Base-by-base conservation (phyloP, 2,329 filamentous ascomycete species). In the Metarhizium robertsii region DNA sequence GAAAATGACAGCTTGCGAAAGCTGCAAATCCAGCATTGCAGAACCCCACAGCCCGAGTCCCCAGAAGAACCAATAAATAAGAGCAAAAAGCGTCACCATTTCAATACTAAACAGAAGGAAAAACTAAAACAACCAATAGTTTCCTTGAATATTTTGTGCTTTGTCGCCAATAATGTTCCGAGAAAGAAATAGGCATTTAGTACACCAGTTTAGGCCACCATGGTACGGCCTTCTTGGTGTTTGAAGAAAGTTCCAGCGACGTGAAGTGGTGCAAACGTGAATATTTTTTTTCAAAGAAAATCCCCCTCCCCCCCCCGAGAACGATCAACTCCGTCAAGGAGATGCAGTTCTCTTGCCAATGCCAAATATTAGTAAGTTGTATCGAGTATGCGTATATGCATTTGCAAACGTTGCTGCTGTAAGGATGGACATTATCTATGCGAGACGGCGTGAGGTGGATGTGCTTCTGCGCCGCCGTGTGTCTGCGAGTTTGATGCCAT, bases 1-100 rank as follows among this genome's bases (percentile, higher is more conserved):
- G 59, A 56, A 49, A 52, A 54, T 36, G 53, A 48, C 36, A 55
- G 55, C 50, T 36, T 51, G 43, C 34, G 47, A 56, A 54, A 54
- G 48, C 38, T 40, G 45, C 16, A 40, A 50, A 16, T 34, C 38
- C 36, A 50, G 45, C 47, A 25, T 50, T 4, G 20, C 29, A 29
- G 13, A 43, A n/a, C 29, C 34, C 10, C 5, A 40, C 40, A 45
- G 29, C 18, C 38, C 51, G 14, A 58, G 45, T 53, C 50, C 57
- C 42, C 29, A 50, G 36, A 32, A n/a, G n/a, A 43, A 52, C 51
- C 13, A 52, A 50, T 20, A 25, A 14, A 4, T 13, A 46, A n/a
- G 6, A 34, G 10, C 20, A 20, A 45, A 46, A 29, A 46, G 49
- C 10, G 14, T n/a, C 50, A 34, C 14, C 30, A 30, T 30, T n/a